These are phyloP conservation scores for Durotheca rogersii DNA, from an alignment of 495 filamentous ascomycete species.

Conservation along the genomic window DNA sequence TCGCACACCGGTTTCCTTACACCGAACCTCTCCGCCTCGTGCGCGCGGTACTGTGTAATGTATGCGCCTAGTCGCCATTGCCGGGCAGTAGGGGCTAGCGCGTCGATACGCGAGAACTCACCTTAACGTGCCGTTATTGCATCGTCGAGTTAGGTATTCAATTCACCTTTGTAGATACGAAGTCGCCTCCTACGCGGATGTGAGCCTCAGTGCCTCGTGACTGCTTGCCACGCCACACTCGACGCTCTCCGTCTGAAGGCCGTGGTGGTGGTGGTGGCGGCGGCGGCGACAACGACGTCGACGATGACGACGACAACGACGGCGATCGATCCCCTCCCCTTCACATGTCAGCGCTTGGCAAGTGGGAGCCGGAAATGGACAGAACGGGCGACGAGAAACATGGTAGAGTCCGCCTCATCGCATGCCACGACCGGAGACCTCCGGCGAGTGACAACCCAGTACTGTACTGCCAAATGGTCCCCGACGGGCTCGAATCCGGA, in stretches of 20 bases:
- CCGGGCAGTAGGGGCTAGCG: slow-evolving; percentile 1
- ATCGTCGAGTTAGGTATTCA: too few species aligned
- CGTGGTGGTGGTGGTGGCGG: too few species aligned
- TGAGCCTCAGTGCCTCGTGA: slow-evolving; percentile 1
- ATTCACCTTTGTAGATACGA: slow-evolving; percentile 1
- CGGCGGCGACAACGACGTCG: too few species aligned
- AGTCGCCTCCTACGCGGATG: slow-evolving; percentile 8
- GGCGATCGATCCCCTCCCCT: slow-evolving; percentile 21
- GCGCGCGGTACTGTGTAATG: slow-evolving; percentile 7
- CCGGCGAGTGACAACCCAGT: slow-evolving; percentile 32
- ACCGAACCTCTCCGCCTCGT: slow-evolving; percentile 14
- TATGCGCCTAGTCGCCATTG: neutral
- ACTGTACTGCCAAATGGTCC: slow-evolving; percentile 22
- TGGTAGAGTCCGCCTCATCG: slow-evolving; percentile 20
- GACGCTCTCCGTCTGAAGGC: too few species aligned
- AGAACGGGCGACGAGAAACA: slow-evolving; percentile 14
- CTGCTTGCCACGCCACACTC: slow-evolving; percentile 14
- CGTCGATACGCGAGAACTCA: neutral
- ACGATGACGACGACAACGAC: too few species aligned
- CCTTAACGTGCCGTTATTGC: slow-evolving; percentile 9
- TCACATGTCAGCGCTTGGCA: slow-evolving; percentile 18
- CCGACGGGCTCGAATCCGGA: slow-evolving; percentile 19
- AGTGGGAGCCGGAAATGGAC: slow-evolving; percentile 19
- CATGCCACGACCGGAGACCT: slow-evolving; percentile 12
- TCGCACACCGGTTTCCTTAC: slow-evolving; percentile 2